Evolutionary conservation across 2,329 filamentous ascomycete species (phyloP).

Genomic region (Hypomyces perniciosus): DNA sequence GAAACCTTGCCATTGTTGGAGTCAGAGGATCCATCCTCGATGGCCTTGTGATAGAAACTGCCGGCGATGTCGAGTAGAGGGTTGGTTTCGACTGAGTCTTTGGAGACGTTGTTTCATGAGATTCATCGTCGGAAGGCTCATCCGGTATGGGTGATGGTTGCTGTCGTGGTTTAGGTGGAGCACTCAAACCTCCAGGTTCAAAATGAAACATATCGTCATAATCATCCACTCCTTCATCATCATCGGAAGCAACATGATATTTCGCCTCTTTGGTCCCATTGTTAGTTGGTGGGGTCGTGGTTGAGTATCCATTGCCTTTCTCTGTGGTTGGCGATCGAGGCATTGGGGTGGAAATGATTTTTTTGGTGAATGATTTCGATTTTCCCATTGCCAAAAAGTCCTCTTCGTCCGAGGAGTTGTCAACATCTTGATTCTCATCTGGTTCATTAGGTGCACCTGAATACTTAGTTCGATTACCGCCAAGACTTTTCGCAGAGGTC

Average conservation of each 20-base stretch:
- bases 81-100: constrained; percentile 8
- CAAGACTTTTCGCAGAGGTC: background rate
- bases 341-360: background rate
- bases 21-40: constrained; percentile 23
- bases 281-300: background rate
- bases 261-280: background rate
- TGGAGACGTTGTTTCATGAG: background rate
- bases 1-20: constrained; percentile 29
- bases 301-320: constrained; percentile 1
- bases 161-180: constrained; percentile 22
- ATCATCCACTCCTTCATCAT: constrained; percentile 10
- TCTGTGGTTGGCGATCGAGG: background rate
- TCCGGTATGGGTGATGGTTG: constrained; percentile 27
- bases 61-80: constrained; percentile 39
- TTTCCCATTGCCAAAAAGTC: constrained; percentile 36
- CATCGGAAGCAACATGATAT: background rate
- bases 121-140: constrained; percentile 26
- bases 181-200: constrained; percentile 31
- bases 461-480: background rate
- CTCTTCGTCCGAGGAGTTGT: constrained; percentile 29
- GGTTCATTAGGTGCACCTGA: background rate
- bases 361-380: constrained; percentile 21
- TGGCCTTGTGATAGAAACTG: constrained; percentile 34
- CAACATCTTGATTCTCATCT: constrained; percentile 18
- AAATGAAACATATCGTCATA: constrained; percentile 41